phyloP scores from a whole-genome alignment of 179 eudicot species.

The Beta lomatogona region DNA sequence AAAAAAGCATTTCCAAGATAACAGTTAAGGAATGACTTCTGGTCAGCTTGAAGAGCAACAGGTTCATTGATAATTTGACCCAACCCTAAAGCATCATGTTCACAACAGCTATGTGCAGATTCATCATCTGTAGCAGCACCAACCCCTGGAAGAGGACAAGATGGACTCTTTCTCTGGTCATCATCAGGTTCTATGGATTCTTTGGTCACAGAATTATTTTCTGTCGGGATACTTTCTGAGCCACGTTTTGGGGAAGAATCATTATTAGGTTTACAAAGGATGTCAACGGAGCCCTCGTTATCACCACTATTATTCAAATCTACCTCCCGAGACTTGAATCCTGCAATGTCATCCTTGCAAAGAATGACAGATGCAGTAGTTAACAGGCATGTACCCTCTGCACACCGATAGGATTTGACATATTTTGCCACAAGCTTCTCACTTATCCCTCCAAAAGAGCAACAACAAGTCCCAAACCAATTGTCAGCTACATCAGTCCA shows the following conservation, averaged over 20 bases:
- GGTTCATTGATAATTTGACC: constrained; percentile 34
- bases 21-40: constrained; percentile 79
- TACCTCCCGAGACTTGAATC: constrained; percentile 34
- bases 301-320: constrained; percentile 28
- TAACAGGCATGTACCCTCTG: constrained; percentile 64
- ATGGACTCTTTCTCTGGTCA: background rate
- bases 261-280: background rate
- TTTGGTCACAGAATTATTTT: background rate
- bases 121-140: constrained; percentile 27
- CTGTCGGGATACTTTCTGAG: constrained; percentile 2
- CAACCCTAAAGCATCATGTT: constrained; percentile 32
- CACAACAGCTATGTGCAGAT: constrained; percentile 39
- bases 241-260: constrained; percentile 8
- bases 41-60: constrained; percentile 52
- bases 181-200: background rate
- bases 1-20: constrained; percentile 81
- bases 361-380: constrained; percentile 60
- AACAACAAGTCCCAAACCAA: constrained; percentile 96
- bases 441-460: constrained; percentile 89
- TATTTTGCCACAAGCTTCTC: constrained; percentile 72
- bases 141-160: constrained; percentile 2
- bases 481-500: constrained; percentile 97
- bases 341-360: constrained; percentile 61
- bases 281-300: constrained; percentile 2
- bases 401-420: constrained; percentile 64